Evolutionary conservation across 495 filamentous ascomycete species (phyloP), one percentile per base, ranked within the genome.

Genomic region (Neurospora pannonica): DNA sequence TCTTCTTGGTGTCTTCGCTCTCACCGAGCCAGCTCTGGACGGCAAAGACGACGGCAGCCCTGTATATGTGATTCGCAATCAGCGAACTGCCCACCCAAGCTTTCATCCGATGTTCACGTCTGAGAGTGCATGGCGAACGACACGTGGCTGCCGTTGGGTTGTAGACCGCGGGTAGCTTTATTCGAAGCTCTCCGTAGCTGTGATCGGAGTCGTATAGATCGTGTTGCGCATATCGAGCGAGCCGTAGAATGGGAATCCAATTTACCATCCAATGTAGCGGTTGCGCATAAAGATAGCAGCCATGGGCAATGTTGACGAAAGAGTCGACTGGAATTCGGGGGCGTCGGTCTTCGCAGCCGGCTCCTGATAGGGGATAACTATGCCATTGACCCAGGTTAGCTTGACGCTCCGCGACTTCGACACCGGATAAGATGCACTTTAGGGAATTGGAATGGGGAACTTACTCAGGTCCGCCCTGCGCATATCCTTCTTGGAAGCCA

Each of bases 211-310:
- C 9, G n/a, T 10, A 71, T 40, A 9, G 31, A 19, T 15, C 31
- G 54, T 34, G 28, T 67, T 67, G 54, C 31, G 43, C 40, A 36
- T 38, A 38, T 13, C 38, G 43, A 72, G 15, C 15, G 36, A 13
- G 43, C 21, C 13, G 24, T 31, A 15, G 38, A 43, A 28, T 6
- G 43, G 13, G 19, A 70, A 13, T 39, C 39, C 17, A 36, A 79
- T 87, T 87, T 86, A 94, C 93, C 94, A 97, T 81, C 94, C 94
- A 77, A 97, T 88, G 86, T 89, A 97, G 87, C 92, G 91, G 83
- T 96, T 97, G 70, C 93, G 87, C 75, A 92, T 95, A 82, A 97
- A 97, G 87, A 97, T 95, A 72, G 94, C 94, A 72, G 93, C 93
- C 94, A 97, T 97, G 42, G 94, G 94, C 79, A 97, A 82, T 9